Evolutionary conservation across 306 rosid species (phyloP).

Genomic region (Casuarina equisetifolia): DNA sequence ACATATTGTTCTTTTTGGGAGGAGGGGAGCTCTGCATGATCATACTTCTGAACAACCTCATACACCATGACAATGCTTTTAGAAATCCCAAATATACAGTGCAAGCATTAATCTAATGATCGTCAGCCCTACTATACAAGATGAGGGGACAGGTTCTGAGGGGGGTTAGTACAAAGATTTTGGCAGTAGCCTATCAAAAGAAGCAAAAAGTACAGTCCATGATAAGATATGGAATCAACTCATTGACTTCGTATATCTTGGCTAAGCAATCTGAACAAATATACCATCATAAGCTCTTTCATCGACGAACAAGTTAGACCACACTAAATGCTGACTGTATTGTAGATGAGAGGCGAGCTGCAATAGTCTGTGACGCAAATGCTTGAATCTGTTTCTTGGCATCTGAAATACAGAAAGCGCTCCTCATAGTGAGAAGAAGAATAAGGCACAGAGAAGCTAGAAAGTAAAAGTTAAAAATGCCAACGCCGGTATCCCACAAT

Average conservation of each 20-base stretch:
- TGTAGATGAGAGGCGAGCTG: constrained; percentile 73
- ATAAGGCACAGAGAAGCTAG: background rate
- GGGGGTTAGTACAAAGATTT: background rate
- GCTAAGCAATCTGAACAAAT: background rate
- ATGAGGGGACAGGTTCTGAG: no score
- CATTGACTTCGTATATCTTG: constrained; percentile 1
- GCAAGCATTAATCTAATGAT: no score
- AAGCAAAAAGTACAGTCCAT: background rate
- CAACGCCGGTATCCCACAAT: background rate
- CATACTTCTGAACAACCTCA: background rate
- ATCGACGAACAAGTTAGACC: constrained; percentile 41
- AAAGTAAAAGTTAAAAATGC: background rate
- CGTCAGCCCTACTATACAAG: no score
- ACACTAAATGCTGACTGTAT: constrained; percentile 79
- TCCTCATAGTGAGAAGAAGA: background rate
- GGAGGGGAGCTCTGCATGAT: background rate
- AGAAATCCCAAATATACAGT: background rate
- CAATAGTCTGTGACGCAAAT: constrained; percentile 78
- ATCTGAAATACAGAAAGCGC: constrained; percentile 53
- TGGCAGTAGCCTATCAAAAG: background rate
- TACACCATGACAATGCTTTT: background rate
- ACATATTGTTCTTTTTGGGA: background rate
- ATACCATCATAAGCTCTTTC: background rate
- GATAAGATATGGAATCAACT: background rate
- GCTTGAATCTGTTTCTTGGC: constrained; percentile 95